Base-by-base conservation (phyloP, 2,329 filamentous ascomycete species). In the Fusarium sp. region DNA sequence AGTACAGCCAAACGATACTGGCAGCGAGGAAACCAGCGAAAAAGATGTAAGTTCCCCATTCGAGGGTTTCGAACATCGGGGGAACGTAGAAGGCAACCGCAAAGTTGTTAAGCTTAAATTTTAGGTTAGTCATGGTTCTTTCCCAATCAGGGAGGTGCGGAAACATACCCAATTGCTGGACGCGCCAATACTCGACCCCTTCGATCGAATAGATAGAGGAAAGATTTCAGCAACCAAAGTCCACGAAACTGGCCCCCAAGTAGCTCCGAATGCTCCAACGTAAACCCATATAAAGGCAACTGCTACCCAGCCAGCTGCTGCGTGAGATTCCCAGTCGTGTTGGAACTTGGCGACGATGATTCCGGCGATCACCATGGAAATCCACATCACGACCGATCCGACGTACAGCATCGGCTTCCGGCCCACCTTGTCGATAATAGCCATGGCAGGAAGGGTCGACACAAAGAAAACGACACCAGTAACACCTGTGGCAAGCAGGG, bases 391-490 rank as follows among this genome's bases (percentile, higher is more conserved):
- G 1, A 77, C 60, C 0, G 80, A 81, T 0, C 81, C 81, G 4
- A 74, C 74, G 8, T 79, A 71, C 1, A 82, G 69, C 69, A 81
- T 77, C 4, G 79, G 79, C 68, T 81, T 81, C 23, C 80, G 77
- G 4, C 81, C 81, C 5, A 82, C 77, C 8, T 78, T 77, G 38
- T 83, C 81, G 29, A 82, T 82, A 2, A 83, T 73, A 20, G 67
- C 74, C 77, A 78, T 79, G 1, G 76, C 73, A 0, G 77, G 77
- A 2, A 79, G 61, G 4, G 77, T 79, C 44, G 64, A 73, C 7
- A 78, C 65, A 70, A 91, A 89, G 84, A 91, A 90, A 56, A 88
- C 86, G 34, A 92, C 89, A 4, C 90, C 90, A 4, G 90, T 89
- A 0, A 92, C 90, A 8, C 90, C 90, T 0, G 90, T 92, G 0